Percentiles rank a stretch among this genome's conserved stretches.
Conservation (phyloP, 1,284 basidiomycete species). For the Psilocybe mexicana region DNA sequence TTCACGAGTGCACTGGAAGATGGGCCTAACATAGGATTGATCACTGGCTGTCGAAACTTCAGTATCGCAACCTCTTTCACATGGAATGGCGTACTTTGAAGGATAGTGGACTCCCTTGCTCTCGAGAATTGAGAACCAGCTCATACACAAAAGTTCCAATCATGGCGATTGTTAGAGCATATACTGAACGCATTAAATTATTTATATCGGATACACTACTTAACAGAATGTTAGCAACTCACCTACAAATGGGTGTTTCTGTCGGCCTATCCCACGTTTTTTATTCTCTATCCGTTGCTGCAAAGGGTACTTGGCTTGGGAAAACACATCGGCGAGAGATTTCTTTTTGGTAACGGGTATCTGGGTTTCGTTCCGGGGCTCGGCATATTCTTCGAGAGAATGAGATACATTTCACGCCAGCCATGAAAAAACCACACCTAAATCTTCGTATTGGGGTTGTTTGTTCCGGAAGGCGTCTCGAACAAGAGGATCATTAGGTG, state of each 20-base stretch:
- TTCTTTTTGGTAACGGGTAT: conserved; percentile 37
- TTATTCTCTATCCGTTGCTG: conserved; percentile 85
- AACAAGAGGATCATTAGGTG: conserved; percentile 44
- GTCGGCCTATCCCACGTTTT: conserved; percentile 80
- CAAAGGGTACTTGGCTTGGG: conserved; percentile 60
- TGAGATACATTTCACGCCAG: not conserved
- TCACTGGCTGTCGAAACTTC: conserved; percentile 51
- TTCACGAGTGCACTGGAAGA: conserved; percentile 84
- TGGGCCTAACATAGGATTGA: conserved; percentile 94
- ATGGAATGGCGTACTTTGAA: conserved; percentile 56
- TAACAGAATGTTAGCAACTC: conserved; percentile 17
- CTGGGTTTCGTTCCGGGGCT: conserved; percentile 40
- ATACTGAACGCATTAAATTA: conserved; percentile 43
- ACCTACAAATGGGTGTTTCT: conserved; percentile 79
- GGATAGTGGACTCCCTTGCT: conserved; percentile 79
- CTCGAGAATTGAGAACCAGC: conserved; percentile 69
- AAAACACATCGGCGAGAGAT: conserved; percentile 43
- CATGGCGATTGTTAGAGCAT: conserved; percentile 66
- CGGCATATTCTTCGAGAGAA: conserved; percentile 54
- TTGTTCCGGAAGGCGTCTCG: conserved; percentile 43
- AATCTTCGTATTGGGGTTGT: conserved; percentile 46
- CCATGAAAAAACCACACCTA: conserved; percentile 44
- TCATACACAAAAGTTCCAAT: conserved; percentile 77
- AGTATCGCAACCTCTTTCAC: not conserved
- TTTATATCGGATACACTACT: not conserved